Conservation (phyloP, 2,329 filamentous ascomycete genomes). For the Dryadomyces quercivorus region DNA sequence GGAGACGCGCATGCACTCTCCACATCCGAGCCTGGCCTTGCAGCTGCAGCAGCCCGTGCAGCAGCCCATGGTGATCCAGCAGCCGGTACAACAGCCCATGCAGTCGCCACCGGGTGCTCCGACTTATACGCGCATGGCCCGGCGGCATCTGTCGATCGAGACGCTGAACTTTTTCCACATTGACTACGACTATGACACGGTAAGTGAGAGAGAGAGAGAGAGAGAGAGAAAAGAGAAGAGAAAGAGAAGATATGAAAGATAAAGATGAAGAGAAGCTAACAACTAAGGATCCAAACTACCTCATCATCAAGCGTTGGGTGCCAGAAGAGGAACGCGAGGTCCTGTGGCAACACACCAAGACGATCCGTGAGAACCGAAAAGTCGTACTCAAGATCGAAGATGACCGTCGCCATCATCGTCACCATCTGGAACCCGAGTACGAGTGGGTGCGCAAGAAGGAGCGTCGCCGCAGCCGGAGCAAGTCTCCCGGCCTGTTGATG, state of each 20-base stretch:
- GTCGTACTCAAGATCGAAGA: conserved; percentile 35
- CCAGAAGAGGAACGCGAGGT: conserved; percentile 58
- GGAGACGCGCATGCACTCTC: neutral
- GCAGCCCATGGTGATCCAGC: neutral
- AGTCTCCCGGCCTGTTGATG: conserved; percentile 43
- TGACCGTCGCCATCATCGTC: conserved; percentile 26
- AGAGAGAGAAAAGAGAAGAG: conserved; percentile 26
- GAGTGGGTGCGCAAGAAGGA: conserved; percentile 49
- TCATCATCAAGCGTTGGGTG: conserved; percentile 61
- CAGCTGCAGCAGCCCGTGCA: neutral
- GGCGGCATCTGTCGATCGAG: conserved; percentile 49
- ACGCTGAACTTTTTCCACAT: conserved; percentile 43
- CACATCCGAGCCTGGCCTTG: too few relatives aligned
- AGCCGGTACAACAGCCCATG: neutral
- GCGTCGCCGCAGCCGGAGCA: conserved; percentile 42
- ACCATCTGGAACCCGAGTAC: conserved; percentile 29
- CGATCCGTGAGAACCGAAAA: conserved; percentile 45
- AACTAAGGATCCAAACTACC: conserved; percentile 53
- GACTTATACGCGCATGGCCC: conserved; percentile 52
- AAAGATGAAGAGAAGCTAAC: neutral
- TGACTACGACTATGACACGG: conserved; percentile 44
- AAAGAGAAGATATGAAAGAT: neutral
- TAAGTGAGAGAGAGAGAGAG: conserved; percentile 21
- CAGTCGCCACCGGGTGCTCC: conserved; percentile 14
- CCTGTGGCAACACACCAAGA: conserved; percentile 59